Evolutionary conservation across 2,329 filamentous ascomycete species (phyloP).

Genomic region (Escovopsis sp.): DNA sequence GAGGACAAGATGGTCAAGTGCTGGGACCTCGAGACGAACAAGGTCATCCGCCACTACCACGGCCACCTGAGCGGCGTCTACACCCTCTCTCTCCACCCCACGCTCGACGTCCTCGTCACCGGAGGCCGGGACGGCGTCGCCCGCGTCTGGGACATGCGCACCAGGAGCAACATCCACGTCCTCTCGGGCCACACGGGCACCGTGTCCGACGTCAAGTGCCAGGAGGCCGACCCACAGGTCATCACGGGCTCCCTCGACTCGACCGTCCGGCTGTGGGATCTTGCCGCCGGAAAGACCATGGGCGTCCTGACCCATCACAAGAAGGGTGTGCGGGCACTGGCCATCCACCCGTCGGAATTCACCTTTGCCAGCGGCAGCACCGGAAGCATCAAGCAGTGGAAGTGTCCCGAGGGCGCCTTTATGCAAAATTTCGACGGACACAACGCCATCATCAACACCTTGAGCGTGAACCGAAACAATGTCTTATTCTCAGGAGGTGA

Average conservation of each 20-base stretch:
- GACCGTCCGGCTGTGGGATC: conserved; percentile 85
- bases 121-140: conserved; percentile 90
- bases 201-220: conserved; percentile 76
- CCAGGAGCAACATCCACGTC: conserved; percentile 88
- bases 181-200: conserved; percentile 83
- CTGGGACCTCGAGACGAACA: conserved; percentile 99
- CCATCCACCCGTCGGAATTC: conserved; percentile 81
- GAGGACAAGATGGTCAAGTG: conserved; percentile 99
- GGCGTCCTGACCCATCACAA: conserved; percentile 96
- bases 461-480: conserved; percentile 88
- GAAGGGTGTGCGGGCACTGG: conserved; percentile 78
- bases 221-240: conserved; percentile 92
- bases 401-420: conserved; percentile 91
- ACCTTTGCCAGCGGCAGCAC: conserved; percentile 91
- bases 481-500: conserved; percentile 76
- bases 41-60: conserved; percentile 95
- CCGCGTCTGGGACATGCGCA: conserved; percentile 97
- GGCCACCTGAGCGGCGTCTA: conserved; percentile 95
- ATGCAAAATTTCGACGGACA: conserved; percentile 99
- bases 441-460: conserved; percentile 88
- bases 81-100: conserved; percentile 82
- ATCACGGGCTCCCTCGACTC: conserved; percentile 87
- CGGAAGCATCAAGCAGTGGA: conserved; percentile 97
- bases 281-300: conserved; percentile 93
- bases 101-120: conserved; percentile 85